These are phyloP conservation scores for Nemania sp. DNA, from an alignment of 2,329 filamentous ascomycete genomes.

Conservation along the genomic window DNA sequence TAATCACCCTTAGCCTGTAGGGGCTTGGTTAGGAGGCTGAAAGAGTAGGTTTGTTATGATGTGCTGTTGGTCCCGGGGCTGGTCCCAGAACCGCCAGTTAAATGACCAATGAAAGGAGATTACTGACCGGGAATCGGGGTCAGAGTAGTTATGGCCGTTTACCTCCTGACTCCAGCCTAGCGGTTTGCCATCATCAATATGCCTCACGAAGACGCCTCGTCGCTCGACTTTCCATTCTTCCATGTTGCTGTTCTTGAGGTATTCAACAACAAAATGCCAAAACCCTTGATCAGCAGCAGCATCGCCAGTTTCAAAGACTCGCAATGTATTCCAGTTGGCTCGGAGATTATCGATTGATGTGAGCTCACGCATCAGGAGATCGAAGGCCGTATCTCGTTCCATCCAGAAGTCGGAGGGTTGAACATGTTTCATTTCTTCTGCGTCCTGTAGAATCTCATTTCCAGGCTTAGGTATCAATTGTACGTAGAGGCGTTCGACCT, in stretches of 20 bases:
- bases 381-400: constrained; percentile 57
- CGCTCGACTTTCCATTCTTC: constrained; percentile 49
- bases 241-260: constrained; percentile 42
- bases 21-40: not conserved
- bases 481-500: constrained; percentile 56
- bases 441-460: constrained; percentile 41
- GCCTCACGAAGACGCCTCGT: constrained; percentile 50
- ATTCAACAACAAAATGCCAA: constrained; percentile 48
- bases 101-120: not conserved
- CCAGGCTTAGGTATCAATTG: constrained; percentile 48
- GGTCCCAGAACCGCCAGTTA: not conserved
- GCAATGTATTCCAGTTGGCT: constrained; percentile 48
- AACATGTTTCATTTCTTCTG: constrained; percentile 44
- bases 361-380: constrained; percentile 48
- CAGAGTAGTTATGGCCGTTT: constrained; percentile 27
- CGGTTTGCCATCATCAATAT: constrained; percentile 26
- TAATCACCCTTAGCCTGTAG: not conserved
- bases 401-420: constrained; percentile 54
- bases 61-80: not conserved
- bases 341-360: not conserved
- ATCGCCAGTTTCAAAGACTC: constrained; percentile 55
- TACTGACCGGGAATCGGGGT: constrained; percentile 3
- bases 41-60: not conserved
- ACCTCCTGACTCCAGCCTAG: constrained; percentile 13
- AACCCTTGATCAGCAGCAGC: constrained; percentile 47